These are phyloP conservation scores for Stemphylium beticola DNA, from an alignment of 2,329 filamentous ascomycete species.

Conservation along the genomic window DNA sequence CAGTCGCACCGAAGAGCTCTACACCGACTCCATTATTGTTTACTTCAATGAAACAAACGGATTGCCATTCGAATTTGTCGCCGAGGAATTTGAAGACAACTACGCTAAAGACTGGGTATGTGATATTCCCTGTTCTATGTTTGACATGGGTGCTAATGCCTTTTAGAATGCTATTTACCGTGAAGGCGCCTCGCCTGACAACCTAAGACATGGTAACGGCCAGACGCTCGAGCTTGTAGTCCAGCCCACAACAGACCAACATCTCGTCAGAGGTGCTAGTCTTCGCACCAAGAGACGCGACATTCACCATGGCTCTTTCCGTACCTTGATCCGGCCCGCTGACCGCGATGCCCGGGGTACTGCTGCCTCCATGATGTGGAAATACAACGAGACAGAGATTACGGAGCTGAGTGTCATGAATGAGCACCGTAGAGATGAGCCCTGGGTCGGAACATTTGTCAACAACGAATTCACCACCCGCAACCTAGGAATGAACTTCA, in stretches of 20 bases:
- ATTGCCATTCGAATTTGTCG: conserved; percentile 47
- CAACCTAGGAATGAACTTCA: conserved; percentile 51
- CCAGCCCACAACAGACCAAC: conserved; percentile 41
- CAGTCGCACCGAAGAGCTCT: conserved; percentile 45
- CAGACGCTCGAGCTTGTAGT: conserved; percentile 47
- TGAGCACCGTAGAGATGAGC: conserved; percentile 46
- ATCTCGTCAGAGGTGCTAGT: conserved; percentile 54
- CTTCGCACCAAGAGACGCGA: conserved; percentile 54
- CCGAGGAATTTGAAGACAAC: conserved; percentile 51
- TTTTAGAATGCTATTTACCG: conserved; percentile 49
- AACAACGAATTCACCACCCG: conserved; percentile 48
- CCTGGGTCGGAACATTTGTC: conserved; percentile 51
- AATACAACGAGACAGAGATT: conserved; percentile 54
- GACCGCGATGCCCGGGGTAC: conserved; percentile 46
- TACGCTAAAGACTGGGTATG: conserved; percentile 55
- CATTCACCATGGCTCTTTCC: conserved; percentile 57
- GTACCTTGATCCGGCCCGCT: conserved; percentile 52
- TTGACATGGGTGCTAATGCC: background rate
- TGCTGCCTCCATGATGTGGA: conserved; percentile 55
- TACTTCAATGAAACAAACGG: conserved; percentile 59
- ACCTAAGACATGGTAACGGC: conserved; percentile 47
- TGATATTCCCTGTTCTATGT: background rate
- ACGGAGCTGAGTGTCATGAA: conserved; percentile 56
- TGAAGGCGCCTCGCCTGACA: conserved; percentile 51
- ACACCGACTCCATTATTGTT: conserved; percentile 56